Evolutionary conservation across 2,329 filamentous ascomycete species (phyloP), one percentile per base, ranked within the genome.

Genomic region (Fonsecaea pedrosoi): DNA sequence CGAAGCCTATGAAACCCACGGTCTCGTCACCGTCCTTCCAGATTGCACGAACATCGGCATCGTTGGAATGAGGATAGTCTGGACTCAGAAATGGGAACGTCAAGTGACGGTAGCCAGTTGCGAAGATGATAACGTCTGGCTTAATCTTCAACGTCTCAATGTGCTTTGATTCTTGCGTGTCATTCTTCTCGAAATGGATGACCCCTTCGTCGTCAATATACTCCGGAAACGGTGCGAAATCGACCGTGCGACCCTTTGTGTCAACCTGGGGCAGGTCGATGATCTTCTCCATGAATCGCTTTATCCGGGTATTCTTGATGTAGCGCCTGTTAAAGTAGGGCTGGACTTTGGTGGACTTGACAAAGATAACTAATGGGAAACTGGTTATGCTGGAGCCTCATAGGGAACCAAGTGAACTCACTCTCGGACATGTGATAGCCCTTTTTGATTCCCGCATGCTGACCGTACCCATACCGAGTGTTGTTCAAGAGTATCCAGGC

Each of bases 21-120:
- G 61, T 57, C 54, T 64, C 53, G 32, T 64, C 61, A n/a, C 54
- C 61, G 10, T 57, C 54, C 32, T 64, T 64, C 61, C 54, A 64
- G 10, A 64, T 3, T 2, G 54, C 25, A 9, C 61, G 53, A 38
- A 64, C 55, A 53, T 64, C 34, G 34, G 54, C 61, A 30, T 64
- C 61, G n/a, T 50, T 50, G 18, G 61, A 58, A 15, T 58, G 54
- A 9, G 61, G 61, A 53, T 64, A 64, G 3, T 21, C 42, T 18
- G 9, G 21, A 18, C 55, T 53, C 40, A 64, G 25, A 45, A 64
- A 64, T 21, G 61, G 61, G 32, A 64, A 58, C 5, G 59, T 38
- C 38, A 38, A 12, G n/a, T 64, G 61, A 25, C 30, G 40, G 40
- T 64, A 64, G 6, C 61, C 61, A 12, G 61, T 64, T 3, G 61